Conservation (phyloP, 2,329 filamentous ascomycete species). For the Hymenoscyphus scutula region DNA sequence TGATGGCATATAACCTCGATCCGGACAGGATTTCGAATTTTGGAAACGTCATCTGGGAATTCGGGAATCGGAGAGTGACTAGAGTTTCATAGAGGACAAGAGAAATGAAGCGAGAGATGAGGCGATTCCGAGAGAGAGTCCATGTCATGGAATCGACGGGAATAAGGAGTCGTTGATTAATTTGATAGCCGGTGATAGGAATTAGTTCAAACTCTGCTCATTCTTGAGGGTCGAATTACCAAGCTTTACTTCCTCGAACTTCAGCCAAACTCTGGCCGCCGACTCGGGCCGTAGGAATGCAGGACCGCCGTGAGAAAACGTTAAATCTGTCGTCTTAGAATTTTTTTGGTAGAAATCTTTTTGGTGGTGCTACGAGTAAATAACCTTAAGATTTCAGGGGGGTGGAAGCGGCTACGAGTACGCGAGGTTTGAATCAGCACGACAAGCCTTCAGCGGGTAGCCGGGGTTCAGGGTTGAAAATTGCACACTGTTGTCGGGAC, state of each 20-base stretch:
- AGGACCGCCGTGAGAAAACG: neutral
- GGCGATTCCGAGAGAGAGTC: neutral
- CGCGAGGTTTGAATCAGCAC: neutral
- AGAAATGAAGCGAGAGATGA: neutral
- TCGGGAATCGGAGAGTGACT: neutral
- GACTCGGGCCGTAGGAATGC: constrained; percentile 1
- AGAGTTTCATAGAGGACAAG: neutral
- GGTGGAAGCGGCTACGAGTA: constrained; percentile 1
- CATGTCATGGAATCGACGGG: neutral
- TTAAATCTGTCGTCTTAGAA: neutral
- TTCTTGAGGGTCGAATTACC: neutral
- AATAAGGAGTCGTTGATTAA: neutral
- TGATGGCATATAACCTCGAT: constrained; percentile 1
- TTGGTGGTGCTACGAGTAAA: constrained; percentile 1
- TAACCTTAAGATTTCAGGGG: constrained; percentile 5
- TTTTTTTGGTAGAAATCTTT: too few relatives aligned
- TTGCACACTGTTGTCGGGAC: neutral
- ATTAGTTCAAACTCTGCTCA: neutral
- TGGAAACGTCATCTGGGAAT: neutral
- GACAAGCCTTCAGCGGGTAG: constrained; percentile 3
- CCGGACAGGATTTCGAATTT: neutral
- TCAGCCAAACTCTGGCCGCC: neutral
- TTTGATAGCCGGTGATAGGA: neutral
- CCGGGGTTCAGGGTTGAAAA: neutral
- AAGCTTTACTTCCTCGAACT: neutral